Evolutionary conservation across 2,329 filamentous ascomycete genomes (phyloP), one percentile per base, ranked within the genome.

Genomic region (Sphaerulina musiva): DNA sequence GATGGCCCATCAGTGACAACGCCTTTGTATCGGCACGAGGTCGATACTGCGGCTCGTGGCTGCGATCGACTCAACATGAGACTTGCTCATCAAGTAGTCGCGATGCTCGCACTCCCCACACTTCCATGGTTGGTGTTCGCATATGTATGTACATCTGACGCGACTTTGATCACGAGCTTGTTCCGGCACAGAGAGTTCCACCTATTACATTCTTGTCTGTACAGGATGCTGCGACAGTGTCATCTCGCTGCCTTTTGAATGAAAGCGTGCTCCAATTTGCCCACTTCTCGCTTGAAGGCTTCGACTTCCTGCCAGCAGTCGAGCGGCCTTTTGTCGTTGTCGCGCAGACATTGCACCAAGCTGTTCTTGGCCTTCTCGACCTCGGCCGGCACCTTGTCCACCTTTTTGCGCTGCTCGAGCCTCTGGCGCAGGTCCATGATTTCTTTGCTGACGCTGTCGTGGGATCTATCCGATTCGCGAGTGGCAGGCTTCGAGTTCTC

Each of bases 231-330:
- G 31, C n/a, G 20, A 23, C 14, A 11, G 29, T 46, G 42, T 53
- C 46, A 58, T 43, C 56, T 45, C 23, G 88, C 80, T 53, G 95
- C 83, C 75, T 85, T 89, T 68, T 95, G 86, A 36, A 96, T 89
- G 82, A 95, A 97, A 26, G 78, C 79, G 73, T 83, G 85, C 80
- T 96, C 92, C 73, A 96, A 72, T 75, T 82, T 83, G 63, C 87
- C 83, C 48, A 97, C 91, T 78, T 95, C 89, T 65, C 81, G 80
- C 81, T 91, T 95, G 73, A 97, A 97, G 17, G 78, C 78, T 75
- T 95, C 86, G 23, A 96, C 89, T 80, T 96, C 90, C 73, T 84
- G 80, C 87, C 88, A 96, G 80, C 92, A 97, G 76, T 96, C 88
- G 69, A 96, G 76, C 69, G 92, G 91, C 71, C 89, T 81, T 60